Percentiles rank a stretch among this genome's conserved stretches.
These are phyloP conservation scores for Lathyrus tuberosus DNA, from an alignment of 306 rosid genomes.

Conservation along the genomic window DNA sequence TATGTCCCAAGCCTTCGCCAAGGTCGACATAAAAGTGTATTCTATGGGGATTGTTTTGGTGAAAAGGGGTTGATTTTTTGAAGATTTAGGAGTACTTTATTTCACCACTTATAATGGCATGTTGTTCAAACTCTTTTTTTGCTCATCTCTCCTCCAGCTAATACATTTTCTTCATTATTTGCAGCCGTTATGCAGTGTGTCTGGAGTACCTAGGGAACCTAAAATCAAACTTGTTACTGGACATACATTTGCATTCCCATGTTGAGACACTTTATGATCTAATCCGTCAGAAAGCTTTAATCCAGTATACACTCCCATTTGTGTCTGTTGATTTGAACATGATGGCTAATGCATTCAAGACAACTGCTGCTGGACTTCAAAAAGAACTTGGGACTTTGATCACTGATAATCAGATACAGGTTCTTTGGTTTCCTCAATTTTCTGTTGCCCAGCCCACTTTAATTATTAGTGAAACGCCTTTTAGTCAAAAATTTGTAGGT, in stretches of 20 bases:
- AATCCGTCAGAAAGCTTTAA: slow-evolving; percentile 91
- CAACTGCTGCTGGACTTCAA: slow-evolving; percentile 80
- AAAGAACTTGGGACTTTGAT: slow-evolving; percentile 97
- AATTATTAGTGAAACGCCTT: neutral
- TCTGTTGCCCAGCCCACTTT: neutral
- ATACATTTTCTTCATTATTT: slow-evolving; percentile 10
- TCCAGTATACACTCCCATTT: slow-evolving; percentile 94
- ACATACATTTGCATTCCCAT: slow-evolving; percentile 91
- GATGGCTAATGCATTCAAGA: slow-evolving; percentile 99
- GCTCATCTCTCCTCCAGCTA: neutral
- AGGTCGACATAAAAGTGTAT: neutral
- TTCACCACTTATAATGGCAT: neutral
- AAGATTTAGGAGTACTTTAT: neutral
- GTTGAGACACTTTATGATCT: slow-evolving; percentile 87
- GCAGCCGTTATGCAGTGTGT: slow-evolving; percentile 95
- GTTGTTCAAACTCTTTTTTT: neutral
- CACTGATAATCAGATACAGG: slow-evolving; percentile 95
- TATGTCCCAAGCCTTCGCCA: too few species aligned
- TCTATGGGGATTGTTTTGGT: neutral
- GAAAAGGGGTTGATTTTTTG: neutral
- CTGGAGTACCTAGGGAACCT: slow-evolving; percentile 93
- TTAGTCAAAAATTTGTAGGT: neutral
- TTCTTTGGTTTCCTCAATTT: neutral
- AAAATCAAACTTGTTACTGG: slow-evolving; percentile 78
- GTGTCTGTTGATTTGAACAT: slow-evolving; percentile 79